Evolutionary conservation across 768 basidiomycete species (phyloP).

Genomic region (Amanita thiersii): DNA sequence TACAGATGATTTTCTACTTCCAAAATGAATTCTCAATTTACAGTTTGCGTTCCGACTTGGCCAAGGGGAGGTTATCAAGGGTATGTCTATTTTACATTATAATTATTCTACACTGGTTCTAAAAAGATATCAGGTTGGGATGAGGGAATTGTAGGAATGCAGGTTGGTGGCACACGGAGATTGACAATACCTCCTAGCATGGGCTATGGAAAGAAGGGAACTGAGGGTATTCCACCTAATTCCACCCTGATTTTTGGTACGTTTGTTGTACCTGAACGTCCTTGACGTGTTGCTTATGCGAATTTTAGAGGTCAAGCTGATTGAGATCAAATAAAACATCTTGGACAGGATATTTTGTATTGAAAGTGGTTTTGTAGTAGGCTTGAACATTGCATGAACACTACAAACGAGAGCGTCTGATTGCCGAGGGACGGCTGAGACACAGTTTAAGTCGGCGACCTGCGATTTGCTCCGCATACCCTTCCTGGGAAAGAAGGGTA

Average conservation of each 20-base stretch:
- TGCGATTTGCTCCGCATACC: too few species aligned
- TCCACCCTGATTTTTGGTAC: conserved; percentile 78
- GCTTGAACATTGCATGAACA: too few species aligned
- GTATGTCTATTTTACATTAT: conserved; percentile 23
- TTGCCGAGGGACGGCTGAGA: too few species aligned
- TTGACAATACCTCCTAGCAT: conserved; percentile 66
- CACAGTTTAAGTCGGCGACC: too few species aligned
- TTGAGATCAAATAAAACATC: conserved; percentile 54
- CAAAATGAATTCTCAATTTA: background rate
- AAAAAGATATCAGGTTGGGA: conserved; percentile 66
- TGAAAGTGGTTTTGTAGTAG: too few species aligned
- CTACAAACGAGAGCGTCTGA: too few species aligned
- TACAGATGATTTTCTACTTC: conserved; percentile 4
- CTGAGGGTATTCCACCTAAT: conserved; percentile 63
- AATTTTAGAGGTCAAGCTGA: conserved; percentile 58
- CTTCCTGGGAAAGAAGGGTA: too few species aligned
- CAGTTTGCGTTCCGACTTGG: conserved; percentile 79
- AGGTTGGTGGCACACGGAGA: conserved; percentile 79
- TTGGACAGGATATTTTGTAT: too few species aligned
- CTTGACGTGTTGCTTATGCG: background rate
- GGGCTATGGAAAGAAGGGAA: conserved; percentile 60
- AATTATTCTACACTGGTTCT: conserved; percentile 2
- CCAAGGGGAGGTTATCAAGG: conserved; percentile 88
- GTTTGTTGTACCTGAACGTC: conserved; percentile 16
- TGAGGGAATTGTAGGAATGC: conserved; percentile 87